A percentile compares a stretch with the other conserved stretches of the same genome.
These are phyloP conservation scores for Tetradesmus obliquus DNA, from an alignment of 139 green algal genomes.

Conservation along the genomic window DNA sequence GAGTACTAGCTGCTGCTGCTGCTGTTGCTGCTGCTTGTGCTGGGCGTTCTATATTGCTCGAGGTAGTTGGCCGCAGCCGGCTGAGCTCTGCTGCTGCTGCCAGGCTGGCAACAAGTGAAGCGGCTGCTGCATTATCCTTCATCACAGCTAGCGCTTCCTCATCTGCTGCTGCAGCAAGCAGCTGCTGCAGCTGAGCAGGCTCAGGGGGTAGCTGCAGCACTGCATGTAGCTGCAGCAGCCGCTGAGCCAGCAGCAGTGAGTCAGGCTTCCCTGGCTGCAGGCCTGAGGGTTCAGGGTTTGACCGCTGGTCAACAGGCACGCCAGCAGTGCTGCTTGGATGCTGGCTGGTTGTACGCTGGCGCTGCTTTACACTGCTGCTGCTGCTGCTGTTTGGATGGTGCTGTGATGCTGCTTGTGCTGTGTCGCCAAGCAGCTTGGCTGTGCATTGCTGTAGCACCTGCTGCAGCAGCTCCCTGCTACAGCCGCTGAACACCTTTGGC, in stretches of 20 bases:
- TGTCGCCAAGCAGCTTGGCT: neutral
- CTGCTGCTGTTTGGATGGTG: neutral
- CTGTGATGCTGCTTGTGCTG: neutral
- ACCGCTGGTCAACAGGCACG: neutral
- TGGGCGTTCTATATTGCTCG: neutral
- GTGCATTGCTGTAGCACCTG: conserved; percentile 21
- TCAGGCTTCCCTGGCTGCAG: neutral
- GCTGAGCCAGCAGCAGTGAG: conserved; percentile 1
- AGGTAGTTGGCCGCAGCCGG: neutral
- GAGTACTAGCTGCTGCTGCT: neutral
- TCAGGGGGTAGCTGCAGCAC: neutral
- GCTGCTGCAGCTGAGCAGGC: neutral
- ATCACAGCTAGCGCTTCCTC: neutral
- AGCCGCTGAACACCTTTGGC: neutral
- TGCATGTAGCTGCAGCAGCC: conserved; percentile 28
- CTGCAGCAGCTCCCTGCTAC: conserved; percentile 13
- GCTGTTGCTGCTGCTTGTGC: neutral
- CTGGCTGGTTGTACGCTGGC: neutral
- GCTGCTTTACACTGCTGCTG: neutral
- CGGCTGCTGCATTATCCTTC: conserved; percentile 5
- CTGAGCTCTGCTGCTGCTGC: conserved; percentile 11
- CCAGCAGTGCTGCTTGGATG: neutral
- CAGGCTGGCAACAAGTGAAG: conserved; percentile 16
- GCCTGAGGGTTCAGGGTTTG: neutral
- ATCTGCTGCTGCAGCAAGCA: conserved; percentile 17